Evolutionary conservation across 345 rosid genomes (phyloP), one percentile per base, ranked within the genome.

Genomic region (Microthlaspi erraticum): DNA sequence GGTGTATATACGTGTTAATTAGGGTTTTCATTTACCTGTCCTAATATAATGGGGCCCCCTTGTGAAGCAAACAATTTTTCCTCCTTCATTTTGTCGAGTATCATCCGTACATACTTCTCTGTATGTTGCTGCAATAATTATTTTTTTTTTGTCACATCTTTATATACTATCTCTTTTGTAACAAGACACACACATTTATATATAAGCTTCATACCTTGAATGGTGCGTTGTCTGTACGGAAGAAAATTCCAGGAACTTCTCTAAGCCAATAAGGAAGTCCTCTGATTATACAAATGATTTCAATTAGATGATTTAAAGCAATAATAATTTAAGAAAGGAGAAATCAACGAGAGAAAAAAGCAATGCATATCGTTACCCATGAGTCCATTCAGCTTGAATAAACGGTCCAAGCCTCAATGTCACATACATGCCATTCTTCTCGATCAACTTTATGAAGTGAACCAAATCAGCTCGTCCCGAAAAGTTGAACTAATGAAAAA

Each of bases 341-440:
- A 8, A 37, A 50, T 0, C 9, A 29, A 31, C 20, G 54, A 23
- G n/a, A 1, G 13, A 17, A 2, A 8, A 10, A 2, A 55, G 39
- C 51, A 43, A 66, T 23, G 55, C 38, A 18, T 26, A 26, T 51
- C 39, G 14, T 53, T 87, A 94, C 99, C 99, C 99, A 39, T 94
- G 93, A 75, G 84, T 94, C 98, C 98, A 94, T 81, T 94, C 99
- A 66, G 92, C 99, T 75, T 94, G 95, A 58, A 94, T 82, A 79
- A 89, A 94, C 1, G 99, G 98, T 37, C 99, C 99, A 70, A 91
- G 71, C 78, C 98, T 77, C 44, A 94, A 76, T 50, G 79, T 83
- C 18, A 65, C 93, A 64, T 77, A 87, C 93, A 91, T 74, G 2
- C 80, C 82, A 42, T 85, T 72, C 77, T 88, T 88, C n/a, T 45